A percentile compares a stretch with the other conserved stretches of the same genome.
These are phyloP conservation scores for Microbotryum violaceum DNA, from an alignment of 1,284 basidiomycete genomes.

Conservation along the genomic window DNA sequence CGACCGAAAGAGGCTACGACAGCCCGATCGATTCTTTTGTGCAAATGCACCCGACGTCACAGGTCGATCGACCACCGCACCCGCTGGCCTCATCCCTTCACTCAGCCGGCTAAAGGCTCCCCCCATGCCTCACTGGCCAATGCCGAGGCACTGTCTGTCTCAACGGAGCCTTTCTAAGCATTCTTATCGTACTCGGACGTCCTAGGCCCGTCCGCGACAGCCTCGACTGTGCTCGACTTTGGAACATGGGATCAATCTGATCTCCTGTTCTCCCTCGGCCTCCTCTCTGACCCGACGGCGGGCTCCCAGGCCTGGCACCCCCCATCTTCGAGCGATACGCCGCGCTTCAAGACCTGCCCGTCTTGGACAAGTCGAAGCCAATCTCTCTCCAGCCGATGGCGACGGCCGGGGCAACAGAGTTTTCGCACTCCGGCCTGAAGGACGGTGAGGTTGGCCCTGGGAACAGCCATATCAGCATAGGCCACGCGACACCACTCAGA, in stretches of 20 bases:
- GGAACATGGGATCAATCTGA: slow-evolving; percentile 28
- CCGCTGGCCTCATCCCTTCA: too few relatives aligned
- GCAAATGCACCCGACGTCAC: too few relatives aligned
- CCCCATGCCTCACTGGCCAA: too few relatives aligned
- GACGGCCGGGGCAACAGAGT: not conserved
- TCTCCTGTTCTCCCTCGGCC: slow-evolving; percentile 23
- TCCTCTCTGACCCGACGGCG: slow-evolving; percentile 13
- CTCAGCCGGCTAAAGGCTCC: too few relatives aligned
- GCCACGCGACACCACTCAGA: too few relatives aligned
- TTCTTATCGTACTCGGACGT: slow-evolving; percentile 18
- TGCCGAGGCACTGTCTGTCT: not conserved
- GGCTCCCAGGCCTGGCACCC: not conserved
- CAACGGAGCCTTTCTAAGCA: slow-evolving; percentile 24
- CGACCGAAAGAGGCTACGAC: too few relatives aligned
- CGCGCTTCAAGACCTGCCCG: too few relatives aligned
- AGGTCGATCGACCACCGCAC: too few relatives aligned
- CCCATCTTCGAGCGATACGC: not conserved
- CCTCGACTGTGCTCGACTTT: slow-evolving; percentile 22
- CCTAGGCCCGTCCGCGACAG: slow-evolving; percentile 9
- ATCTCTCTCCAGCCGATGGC: not conserved
- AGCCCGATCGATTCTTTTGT: too few relatives aligned
- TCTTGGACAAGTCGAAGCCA: too few relatives aligned
- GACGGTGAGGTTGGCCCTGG: not conserved
- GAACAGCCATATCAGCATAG: too few relatives aligned
- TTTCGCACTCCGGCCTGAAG: not conserved